Percentiles rank a stretch among this genome's conserved stretches.
Evolutionary conservation across 2,329 filamentous ascomycete genomes (phyloP).

Genomic region (Beauveria pseudobassiana): DNA sequence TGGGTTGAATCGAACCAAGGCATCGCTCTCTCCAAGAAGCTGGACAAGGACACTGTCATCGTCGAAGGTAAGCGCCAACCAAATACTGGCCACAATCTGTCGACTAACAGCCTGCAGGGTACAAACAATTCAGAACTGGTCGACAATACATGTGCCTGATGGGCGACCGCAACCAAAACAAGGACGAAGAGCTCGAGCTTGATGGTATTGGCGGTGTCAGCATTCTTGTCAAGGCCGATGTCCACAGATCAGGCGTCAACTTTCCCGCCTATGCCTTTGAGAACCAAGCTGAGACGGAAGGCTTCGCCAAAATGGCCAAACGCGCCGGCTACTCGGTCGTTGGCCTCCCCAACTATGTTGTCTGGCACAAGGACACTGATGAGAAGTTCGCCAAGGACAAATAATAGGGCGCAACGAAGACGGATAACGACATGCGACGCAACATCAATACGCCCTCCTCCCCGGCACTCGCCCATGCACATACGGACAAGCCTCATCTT

Average conservation of each 20-base stretch:
- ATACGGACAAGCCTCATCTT: neutral
- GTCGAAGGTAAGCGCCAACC: constrained; percentile 63
- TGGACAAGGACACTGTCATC: constrained; percentile 75
- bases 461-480: neutral
- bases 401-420: constrained; percentile 21
- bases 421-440: constrained; percentile 1
- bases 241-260: constrained; percentile 97
- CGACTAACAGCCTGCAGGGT: constrained; percentile 49
- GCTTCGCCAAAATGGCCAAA: constrained; percentile 98
- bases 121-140: constrained; percentile 87
- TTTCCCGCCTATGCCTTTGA: constrained; percentile 96
- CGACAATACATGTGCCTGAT: constrained; percentile 83
- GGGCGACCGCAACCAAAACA: constrained; percentile 88
- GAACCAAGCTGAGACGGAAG: constrained; percentile 97
- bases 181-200: constrained; percentile 84
- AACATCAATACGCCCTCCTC: neutral
- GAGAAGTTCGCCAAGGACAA: constrained; percentile 77
- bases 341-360: constrained; percentile 92
- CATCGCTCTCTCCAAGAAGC: constrained; percentile 60
- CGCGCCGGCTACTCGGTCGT: constrained; percentile 87
- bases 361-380: constrained; percentile 96
- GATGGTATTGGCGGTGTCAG: constrained; percentile 97
- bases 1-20: constrained; percentile 92
- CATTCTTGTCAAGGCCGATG: constrained; percentile 95
- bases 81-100: neutral